phyloP scores from a whole-genome alignment of 495 filamentous ascomycete species.

The Neurospora sp. region DNA sequence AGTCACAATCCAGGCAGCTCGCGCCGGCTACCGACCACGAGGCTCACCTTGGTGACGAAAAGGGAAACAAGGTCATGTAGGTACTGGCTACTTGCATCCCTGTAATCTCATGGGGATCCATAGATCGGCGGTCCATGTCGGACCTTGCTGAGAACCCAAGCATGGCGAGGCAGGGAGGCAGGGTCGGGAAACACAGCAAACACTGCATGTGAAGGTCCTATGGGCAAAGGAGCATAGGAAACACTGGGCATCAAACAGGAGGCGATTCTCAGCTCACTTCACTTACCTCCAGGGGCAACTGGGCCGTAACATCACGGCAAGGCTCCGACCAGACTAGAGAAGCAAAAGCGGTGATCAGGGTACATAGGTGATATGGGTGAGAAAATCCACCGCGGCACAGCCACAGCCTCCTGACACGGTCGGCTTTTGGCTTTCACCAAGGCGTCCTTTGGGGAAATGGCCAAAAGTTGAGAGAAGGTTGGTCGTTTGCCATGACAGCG shows the following conservation, averaged over 20 bases:
- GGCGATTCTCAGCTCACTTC: background rate
- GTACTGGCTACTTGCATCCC: background rate
- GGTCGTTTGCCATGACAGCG: background rate
- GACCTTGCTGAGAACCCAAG: background rate
- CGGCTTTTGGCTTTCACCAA: conserved; percentile 7
- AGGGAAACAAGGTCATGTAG: background rate
- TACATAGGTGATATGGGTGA: background rate
- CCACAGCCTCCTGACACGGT: background rate
- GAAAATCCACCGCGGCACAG: background rate
- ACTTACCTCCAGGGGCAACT: background rate
- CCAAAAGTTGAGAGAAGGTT: background rate
- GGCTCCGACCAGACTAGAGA: background rate
- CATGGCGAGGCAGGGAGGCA: background rate
- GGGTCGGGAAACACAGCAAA: background rate
- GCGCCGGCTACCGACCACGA: conserved; percentile 5
- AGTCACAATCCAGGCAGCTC: conserved; percentile 14
- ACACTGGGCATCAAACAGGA: background rate
- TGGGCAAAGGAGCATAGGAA: background rate
- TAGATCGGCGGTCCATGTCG: background rate
- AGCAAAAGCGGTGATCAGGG: background rate
- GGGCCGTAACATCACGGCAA: background rate
- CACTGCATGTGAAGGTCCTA: background rate
- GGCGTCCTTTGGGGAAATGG: conserved; percentile 8
- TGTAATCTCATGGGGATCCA: background rate
- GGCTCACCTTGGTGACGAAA: background rate